Evolutionary conservation across 2,329 filamentous ascomycete genomes (phyloP), one percentile per base, ranked within the genome.

Genomic region (Kalmusia sp.): DNA sequence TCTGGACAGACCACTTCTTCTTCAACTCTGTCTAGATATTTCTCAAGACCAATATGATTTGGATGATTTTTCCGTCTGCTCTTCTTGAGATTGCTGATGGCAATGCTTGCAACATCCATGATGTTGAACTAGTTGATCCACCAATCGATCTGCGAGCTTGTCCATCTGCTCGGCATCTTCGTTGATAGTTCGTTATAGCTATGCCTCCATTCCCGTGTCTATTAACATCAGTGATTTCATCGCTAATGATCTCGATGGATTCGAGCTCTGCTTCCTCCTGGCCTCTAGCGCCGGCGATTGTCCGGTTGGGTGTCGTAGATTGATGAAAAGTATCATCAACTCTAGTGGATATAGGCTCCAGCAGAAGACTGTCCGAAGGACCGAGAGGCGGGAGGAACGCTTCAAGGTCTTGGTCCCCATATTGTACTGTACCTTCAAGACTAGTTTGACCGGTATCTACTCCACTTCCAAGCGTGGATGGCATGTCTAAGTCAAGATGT

Each of bases 91-190:
- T 14, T 41, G 22, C 38, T 41, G 22, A 25, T 41, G 22, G 22
- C 22, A 41, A 25, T 22, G 22, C 22, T 41, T 22, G 22, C 38
- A 41, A 21, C 38, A 41, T 21, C 38, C 22, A n/a, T 41, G 22
- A 41, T 41, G 22, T 41, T 25, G n/a, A 41, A 41, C 21, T 41
- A 41, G 38, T 21, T 41, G n/a, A 25, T 41, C 38, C 22, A 41
- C 38, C n/a, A 41, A 41, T 41, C n/a, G 22, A 41, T 41, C 22
- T 41, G 22, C 38, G 38, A 41, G 14, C 21, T 41, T 22, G 22
- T 25, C 22, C 7, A 41, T 25, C 21, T 41, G 14, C 22, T 22
- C 8, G 24, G 22, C 21, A 11, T 41, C 22, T 14, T 41, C 21
- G 22, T 25, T 25, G 9, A 41, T 41, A n/a, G n/a, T n/a, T n/a